Conservation (phyloP, 108 stramenopile genomes). For the Pseudonitzschia pungens region DNA sequence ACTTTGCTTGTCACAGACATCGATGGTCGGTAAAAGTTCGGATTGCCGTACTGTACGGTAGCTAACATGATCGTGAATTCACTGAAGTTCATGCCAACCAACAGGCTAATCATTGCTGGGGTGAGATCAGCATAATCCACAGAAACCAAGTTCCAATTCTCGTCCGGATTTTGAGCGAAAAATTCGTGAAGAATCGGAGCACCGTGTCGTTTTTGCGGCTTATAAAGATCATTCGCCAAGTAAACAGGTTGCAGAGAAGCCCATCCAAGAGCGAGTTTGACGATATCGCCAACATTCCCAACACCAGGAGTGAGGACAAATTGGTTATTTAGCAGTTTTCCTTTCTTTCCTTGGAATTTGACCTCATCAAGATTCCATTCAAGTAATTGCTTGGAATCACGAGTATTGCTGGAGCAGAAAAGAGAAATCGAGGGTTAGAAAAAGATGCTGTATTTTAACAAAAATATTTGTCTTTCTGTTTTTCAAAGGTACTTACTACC, state of each 20-base stretch:
- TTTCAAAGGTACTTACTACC: slow-evolving; percentile 34
- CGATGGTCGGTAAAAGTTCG: slow-evolving; percentile 33
- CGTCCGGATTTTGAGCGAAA: slow-evolving; percentile 41
- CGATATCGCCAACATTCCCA: slow-evolving; percentile 34
- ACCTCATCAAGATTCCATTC: slow-evolving; percentile 49
- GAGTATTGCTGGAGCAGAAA: slow-evolving; percentile 36
- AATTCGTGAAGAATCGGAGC: slow-evolving; percentile 40
- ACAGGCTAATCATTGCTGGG: slow-evolving; percentile 42
- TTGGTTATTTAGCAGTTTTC: slow-evolving; percentile 45
- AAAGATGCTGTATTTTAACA: not conserved
- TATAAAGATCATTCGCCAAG: slow-evolving; percentile 44
- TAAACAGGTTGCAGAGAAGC: slow-evolving; percentile 44
- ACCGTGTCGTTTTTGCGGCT: slow-evolving; percentile 34
- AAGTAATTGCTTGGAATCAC: slow-evolving; percentile 35
- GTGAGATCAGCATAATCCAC: slow-evolving; percentile 50
- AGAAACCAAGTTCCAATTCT: slow-evolving; percentile 47
- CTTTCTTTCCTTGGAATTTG: slow-evolving; percentile 23
- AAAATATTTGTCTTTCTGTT: not conserved
- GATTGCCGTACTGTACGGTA: slow-evolving; percentile 37
- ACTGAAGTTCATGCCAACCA: slow-evolving; percentile 51
- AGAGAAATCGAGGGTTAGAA: not conserved
- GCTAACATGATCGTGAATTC: slow-evolving; percentile 41
- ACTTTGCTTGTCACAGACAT: slow-evolving; percentile 47
- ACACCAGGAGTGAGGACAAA: slow-evolving; percentile 53
- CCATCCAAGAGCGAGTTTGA: slow-evolving; percentile 34